Base-by-base conservation (phyloP, 768 basidiomycete genomes). In the Sistotremastrum niveocremeum region DNA sequence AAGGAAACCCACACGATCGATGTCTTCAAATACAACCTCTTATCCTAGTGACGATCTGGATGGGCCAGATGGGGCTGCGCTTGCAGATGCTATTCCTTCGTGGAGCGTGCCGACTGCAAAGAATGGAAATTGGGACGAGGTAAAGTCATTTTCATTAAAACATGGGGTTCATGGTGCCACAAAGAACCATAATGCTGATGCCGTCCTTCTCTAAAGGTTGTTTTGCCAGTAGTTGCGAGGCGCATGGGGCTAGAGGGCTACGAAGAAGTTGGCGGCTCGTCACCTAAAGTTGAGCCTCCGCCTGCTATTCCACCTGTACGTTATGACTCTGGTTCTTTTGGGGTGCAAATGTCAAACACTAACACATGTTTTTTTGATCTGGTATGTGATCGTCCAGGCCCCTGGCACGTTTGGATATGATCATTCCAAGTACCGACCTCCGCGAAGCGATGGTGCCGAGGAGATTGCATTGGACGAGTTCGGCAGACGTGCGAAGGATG, bases 41-140 rank as follows among this genome's bases (percentile, higher is more conserved):
- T 86, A 86, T 62, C 83, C 84, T 5, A 66, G 70, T 1, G 73
- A 78, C 0, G 70, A 53, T n/a, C 66, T 66, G 29, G 74, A 65
- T 41, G 71, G 62, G 41, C 70, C 67, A n/a, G 68, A 69, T 49
- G 37, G 34, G 12, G 29, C 34, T 10, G 67, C 74, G 41, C 65
- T 81, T 63, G 71, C 72, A 43, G 68, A 88, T 59, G 86, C 86
- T 28, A 86, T 89, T 57, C 86, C 87, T 5, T 71, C 74, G 3
- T 85, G 83, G 85, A 85, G 82, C 11, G 79, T 86, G 56, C 83
- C 84, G 29, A 66, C 79, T 30, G 73, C 70, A 29, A 65, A 63
- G 48, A 67, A 73, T 28, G 82, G 83, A 1, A 87, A 84, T 55
- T 90, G 87, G 86, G 86, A 90, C 56, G 86, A 90, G 57, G 84